Evolutionary conservation across 345 rosid species (phyloP).

Genomic region (Populus alba): DNA sequence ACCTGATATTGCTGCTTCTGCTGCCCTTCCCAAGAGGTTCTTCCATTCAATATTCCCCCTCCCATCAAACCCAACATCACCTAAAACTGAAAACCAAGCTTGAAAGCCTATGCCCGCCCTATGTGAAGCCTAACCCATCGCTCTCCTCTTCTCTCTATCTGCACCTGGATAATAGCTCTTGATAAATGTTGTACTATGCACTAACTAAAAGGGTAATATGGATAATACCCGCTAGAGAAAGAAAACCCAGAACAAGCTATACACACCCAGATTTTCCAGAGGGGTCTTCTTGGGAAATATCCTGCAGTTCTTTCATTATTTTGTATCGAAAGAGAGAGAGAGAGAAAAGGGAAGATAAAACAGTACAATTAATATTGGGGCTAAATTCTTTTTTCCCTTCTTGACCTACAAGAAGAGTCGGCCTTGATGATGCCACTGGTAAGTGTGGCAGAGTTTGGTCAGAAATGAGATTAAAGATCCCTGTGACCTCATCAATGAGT

Average conservation of each 20-base stretch:
- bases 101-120: conserved; percentile 1
- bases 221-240: conserved; percentile 22
- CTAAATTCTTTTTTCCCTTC: conserved; percentile 6
- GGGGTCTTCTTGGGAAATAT: conserved; percentile 18
- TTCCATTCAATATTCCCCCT: conserved; percentile 50
- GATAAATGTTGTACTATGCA: conserved; percentile 23
- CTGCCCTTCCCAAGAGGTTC: conserved; percentile 41
- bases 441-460: conserved; percentile 51
- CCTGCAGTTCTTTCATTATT: not conserved
- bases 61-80: conserved; percentile 32
- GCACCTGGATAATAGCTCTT: conserved; percentile 24
- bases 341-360: not conserved
- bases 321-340: not conserved
- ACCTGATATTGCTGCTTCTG: conserved; percentile 30
- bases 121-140: conserved; percentile 46
- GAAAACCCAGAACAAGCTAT: not conserved
- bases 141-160: conserved; percentile 2
- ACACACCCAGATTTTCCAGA: conserved; percentile 24
- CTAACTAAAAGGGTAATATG: not conserved
- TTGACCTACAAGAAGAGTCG: conserved; percentile 18
- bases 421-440: conserved; percentile 32
- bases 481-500: conserved; percentile 45
- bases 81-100: conserved; percentile 11
- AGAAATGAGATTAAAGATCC: conserved; percentile 45
- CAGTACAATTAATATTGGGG: conserved; percentile 9